phyloP scores from a whole-genome alignment of 2,329 filamentous ascomycete species.

The Scedosporium aurantiacum region DNA sequence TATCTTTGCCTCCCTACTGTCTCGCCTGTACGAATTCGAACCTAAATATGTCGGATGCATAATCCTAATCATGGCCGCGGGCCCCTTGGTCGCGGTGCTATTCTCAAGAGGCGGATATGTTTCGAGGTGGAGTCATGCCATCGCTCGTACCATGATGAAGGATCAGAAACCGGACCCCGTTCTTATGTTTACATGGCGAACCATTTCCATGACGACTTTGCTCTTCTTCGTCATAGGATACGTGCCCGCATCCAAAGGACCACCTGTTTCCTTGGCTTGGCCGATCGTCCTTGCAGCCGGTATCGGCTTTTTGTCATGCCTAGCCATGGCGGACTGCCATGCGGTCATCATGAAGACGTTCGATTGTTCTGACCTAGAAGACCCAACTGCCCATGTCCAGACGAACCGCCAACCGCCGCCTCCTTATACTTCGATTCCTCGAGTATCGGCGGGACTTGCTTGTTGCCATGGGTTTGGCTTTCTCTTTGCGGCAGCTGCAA shows the following conservation, averaged over 20 bases:
- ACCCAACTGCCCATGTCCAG: conserved; percentile 17
- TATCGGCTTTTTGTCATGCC: conserved; percentile 59
- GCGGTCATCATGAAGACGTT: conserved; percentile 72
- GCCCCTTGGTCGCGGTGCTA: background rate
- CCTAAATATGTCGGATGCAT: background rate
- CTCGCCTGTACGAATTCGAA: conserved; percentile 46
- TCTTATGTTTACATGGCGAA: conserved; percentile 29
- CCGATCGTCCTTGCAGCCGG: conserved; percentile 55
- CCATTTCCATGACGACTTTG: conserved; percentile 55
- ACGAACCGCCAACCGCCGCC: conserved; percentile 21
- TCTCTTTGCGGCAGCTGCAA: conserved; percentile 56
- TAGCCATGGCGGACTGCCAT: conserved; percentile 66
- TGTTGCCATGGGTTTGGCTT: conserved; percentile 60
- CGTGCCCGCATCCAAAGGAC: conserved; percentile 54
- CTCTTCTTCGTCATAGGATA: conserved; percentile 59
- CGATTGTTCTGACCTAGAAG: conserved; percentile 69
- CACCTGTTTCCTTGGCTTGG: conserved; percentile 46
- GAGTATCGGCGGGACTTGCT: conserved; percentile 61
- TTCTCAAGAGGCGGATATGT: background rate
- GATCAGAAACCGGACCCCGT: conserved; percentile 15
- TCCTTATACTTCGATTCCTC: conserved; percentile 67
- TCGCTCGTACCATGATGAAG: background rate
- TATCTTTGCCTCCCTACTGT: conserved; percentile 61
- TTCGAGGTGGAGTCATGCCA: background rate
- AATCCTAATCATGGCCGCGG: background rate